Evolutionary conservation across 345 rosid genomes (phyloP), one percentile per base, ranked within the genome.

Genomic region (Eutrema yunnanense): DNA sequence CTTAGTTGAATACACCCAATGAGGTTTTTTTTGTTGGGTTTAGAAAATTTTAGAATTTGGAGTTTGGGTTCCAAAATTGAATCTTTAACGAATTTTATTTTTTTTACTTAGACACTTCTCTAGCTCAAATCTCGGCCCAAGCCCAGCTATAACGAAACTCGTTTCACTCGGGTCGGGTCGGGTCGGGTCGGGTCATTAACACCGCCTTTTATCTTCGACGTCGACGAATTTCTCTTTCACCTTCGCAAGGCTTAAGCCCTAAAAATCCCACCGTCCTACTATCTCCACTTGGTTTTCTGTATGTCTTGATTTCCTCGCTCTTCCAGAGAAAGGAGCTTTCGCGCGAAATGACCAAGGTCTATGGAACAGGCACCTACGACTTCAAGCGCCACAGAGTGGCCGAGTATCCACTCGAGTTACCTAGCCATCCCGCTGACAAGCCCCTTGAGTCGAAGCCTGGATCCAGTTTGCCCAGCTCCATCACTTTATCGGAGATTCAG

Each of bases 351-450:
- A 85, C 97, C 19, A 92, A 85, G 80, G 93, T 95, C 13, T 84
- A 87, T 71, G 99, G 99, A 61, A 95, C 98, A 9, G 99, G 98
- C 62, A 84, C 90, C 13, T 95, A 84, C 78, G 99, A 95, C 80
- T 92, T 95, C 90, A 95, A 87, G 90, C 98, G 99, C 81, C 99
- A 90, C 80, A 89, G 82, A 9, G 99, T 95, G 9, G 99, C 98
- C 1, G 99, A 95, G 88, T 95, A 95, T 75, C 99, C 97, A 27
- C 75, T 86, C 38, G 98, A 94, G 71, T 22, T 75, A n/a, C 72
- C 85, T 22, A 69, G 37, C 46, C 83, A 84, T 54, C 80, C 68
- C 6, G 81, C 75, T 9, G 88, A 85, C 44, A 82, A 84, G 61
- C 84, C 86, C 19, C 84, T 70, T n/a, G 88, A 89, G 54, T 59